Evolutionary conservation across 2,329 filamentous ascomycete genomes (phyloP), one percentile per base, ranked within the genome.

Genomic region (Fusarium cicatricum): DNA sequence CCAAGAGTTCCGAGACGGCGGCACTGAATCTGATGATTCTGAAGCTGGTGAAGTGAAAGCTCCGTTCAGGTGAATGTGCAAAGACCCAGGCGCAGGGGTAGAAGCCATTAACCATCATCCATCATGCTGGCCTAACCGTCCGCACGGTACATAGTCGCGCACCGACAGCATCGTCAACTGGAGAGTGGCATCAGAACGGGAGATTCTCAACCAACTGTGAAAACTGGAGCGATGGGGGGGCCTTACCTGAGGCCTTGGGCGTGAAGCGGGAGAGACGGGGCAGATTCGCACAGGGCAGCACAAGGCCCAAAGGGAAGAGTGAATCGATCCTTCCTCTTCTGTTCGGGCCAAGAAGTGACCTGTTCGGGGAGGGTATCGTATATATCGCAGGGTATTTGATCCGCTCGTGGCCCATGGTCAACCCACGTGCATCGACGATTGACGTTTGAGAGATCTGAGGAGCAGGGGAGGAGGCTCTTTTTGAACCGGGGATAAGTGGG

Each of bases 371-470:
- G 9, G n/a, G n/a, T n/a, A n/a, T n/a, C n/a, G n/a, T n/a, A n/a
- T n/a, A 6, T 7, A 17, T 36, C 15, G 11, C 34, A 17, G 34
- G 23, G 11, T 31, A 21, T 46, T 12, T 11, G 9, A 8, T 31
- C 52, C 32, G 31, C n/a, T 60, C 26, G 40, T 21, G 11, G 34
- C 12, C 31, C 45, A 51, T 21, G 45, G 28, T 16, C 12, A 10
- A 9, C 60, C 60, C 61, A 64, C 61, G 61, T 64, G 61, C 49
- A 34, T 47, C 39, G 43, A 45, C 11, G 19, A 39, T 55, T 47
- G 61, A 58, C 39, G 57, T 64, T 43, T n/a, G 52, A 44, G 58
- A 28, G 45, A 47, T 48, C n/a, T n/a, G 12, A 11, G 28, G 16
- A 21, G 40, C 4, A 16, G 17, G 17, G 17, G 29, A 44, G 14